Conservation (phyloP, 805 yeast species). For the Hanseniaspora hatyaiensis region DNA sequence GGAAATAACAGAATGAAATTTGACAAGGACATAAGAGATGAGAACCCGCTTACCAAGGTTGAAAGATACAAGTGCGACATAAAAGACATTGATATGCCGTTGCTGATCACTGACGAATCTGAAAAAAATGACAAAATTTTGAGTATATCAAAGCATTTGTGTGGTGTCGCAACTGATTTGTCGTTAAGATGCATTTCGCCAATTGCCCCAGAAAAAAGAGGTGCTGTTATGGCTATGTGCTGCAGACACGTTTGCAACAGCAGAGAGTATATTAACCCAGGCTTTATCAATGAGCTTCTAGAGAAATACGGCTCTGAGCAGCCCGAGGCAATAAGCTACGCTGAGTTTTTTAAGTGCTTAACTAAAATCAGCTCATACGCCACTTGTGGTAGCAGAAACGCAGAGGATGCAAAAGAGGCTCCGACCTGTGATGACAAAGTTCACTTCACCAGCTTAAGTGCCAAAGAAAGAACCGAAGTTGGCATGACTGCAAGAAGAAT, state of each 20-base stretch:
- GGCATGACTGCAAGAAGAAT: slow-evolving; percentile 63
- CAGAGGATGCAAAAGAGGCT: slow-evolving; percentile 31
- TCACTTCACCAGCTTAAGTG: slow-evolving; percentile 39
- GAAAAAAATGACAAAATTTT: slow-evolving; percentile 29
- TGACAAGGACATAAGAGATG: slow-evolving; percentile 56
- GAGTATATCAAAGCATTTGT: slow-evolving; percentile 75
- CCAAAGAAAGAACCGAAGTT: slow-evolving; percentile 41
- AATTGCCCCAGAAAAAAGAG: slow-evolving; percentile 24
- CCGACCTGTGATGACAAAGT: slow-evolving; percentile 26
- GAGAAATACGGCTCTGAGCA: slow-evolving; percentile 35
- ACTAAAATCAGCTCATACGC: slow-evolving; percentile 80
- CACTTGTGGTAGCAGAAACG: slow-evolving; percentile 50
- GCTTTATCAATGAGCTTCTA: slow-evolving; percentile 30
- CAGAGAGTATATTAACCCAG: slow-evolving; percentile 30
- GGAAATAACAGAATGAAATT: slow-evolving; percentile 67
- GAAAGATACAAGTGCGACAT: slow-evolving; percentile 62
- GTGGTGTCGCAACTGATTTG: slow-evolving; percentile 90
- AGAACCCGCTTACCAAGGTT: slow-evolving; percentile 33
- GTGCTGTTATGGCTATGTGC: slow-evolving; percentile 79
- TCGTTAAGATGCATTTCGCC: slow-evolving; percentile 51
- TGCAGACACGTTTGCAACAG: slow-evolving; percentile 76
- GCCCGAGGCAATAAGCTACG: slow-evolving; percentile 20
- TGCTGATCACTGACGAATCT: slow-evolving; percentile 34
- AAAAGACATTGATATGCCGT: slow-evolving; percentile 52
- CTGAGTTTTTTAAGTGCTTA: slow-evolving; percentile 36